Conservation (phyloP, 202 grass and related monocot genomes). For the Brachypodium distachyon region DNA sequence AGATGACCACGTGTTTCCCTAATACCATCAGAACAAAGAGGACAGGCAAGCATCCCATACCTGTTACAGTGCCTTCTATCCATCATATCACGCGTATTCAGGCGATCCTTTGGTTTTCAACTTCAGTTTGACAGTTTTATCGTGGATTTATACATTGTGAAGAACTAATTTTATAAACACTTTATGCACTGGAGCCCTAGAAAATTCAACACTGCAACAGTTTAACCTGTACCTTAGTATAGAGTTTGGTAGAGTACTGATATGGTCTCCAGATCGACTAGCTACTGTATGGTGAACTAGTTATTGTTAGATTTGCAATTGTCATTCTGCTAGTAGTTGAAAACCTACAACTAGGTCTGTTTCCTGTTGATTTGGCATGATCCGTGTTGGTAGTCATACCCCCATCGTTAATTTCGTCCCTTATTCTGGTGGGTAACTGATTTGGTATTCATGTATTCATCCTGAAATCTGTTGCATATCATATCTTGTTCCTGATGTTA, state of each 20-base stretch:
- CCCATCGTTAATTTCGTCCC: not conserved
- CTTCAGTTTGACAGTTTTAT: not conserved
- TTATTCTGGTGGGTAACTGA: not conserved
- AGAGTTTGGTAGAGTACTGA: not conserved
- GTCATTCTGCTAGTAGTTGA: not conserved
- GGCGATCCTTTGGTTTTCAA: not conserved
- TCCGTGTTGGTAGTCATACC: not conserved
- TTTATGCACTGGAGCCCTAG: not conserved
- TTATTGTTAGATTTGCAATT: not conserved
- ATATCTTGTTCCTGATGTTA: not conserved
- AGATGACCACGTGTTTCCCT: too few relatives aligned
- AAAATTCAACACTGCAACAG: not conserved
- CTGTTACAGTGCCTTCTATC: too few relatives aligned
- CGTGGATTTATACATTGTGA: not conserved
- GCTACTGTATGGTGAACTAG: not conserved
- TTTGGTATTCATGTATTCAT: too few relatives aligned
- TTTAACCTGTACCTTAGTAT: not conserved
- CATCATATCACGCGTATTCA: too few relatives aligned
- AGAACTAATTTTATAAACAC: not conserved
- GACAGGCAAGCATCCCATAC: too few relatives aligned
- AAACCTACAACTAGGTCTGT: not conserved
- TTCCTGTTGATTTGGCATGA: not conserved
- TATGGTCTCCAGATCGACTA: not conserved
- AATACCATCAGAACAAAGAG: too few relatives aligned
- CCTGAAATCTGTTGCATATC: not conserved